A percentile compares a stretch with the other conserved stretches of the same genome.
Conservation (phyloP, 75 land plant species). For the Selaginella moellendorffii region DNA sequence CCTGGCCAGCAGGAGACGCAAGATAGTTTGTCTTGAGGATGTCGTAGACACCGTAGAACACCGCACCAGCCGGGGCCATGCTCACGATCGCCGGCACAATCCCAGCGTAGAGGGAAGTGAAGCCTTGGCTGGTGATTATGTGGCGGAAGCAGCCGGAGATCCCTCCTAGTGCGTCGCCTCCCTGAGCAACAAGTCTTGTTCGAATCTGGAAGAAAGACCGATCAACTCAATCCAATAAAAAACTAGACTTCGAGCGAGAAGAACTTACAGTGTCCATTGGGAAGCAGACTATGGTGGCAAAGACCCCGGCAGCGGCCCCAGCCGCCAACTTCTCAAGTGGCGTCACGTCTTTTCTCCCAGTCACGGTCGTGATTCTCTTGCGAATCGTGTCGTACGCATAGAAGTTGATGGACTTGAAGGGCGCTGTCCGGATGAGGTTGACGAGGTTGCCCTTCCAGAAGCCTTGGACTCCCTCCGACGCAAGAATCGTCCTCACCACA, state of each 20-base stretch:
- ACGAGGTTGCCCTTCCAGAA: conserved; percentile 88
- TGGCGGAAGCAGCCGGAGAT: conserved; percentile 55
- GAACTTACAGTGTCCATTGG: conserved; percentile 86
- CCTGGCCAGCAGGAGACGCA: conserved; percentile 61
- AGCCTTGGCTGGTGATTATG: conserved; percentile 65
- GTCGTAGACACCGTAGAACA: conserved; percentile 86
- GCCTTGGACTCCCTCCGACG: conserved; percentile 59
- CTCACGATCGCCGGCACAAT: conserved; percentile 50
- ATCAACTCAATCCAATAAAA: no score
- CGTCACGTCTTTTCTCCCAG: conserved; percentile 53
- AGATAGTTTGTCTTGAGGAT: conserved; percentile 61
- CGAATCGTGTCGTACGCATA: conserved; percentile 69
- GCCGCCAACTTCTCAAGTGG: conserved; percentile 69
- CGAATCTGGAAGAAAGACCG: conserved; percentile 54
- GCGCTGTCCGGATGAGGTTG: conserved; percentile 82
- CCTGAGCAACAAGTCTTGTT: conserved; percentile 68
- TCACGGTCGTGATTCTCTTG: conserved; percentile 32
- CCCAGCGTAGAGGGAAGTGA: conserved; percentile 54
- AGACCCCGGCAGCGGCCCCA: conserved; percentile 81
- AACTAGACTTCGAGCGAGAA: no score
- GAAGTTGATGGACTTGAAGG: conserved; percentile 80
- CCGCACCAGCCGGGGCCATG: conserved; percentile 77
- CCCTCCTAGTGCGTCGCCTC: conserved; percentile 79
- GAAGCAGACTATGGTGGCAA: conserved; percentile 67
- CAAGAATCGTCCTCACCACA: conserved; percentile 41